Evolutionary conservation across 1,284 basidiomycete species (phyloP).

Genomic region (Violaceomyces palustris): DNA sequence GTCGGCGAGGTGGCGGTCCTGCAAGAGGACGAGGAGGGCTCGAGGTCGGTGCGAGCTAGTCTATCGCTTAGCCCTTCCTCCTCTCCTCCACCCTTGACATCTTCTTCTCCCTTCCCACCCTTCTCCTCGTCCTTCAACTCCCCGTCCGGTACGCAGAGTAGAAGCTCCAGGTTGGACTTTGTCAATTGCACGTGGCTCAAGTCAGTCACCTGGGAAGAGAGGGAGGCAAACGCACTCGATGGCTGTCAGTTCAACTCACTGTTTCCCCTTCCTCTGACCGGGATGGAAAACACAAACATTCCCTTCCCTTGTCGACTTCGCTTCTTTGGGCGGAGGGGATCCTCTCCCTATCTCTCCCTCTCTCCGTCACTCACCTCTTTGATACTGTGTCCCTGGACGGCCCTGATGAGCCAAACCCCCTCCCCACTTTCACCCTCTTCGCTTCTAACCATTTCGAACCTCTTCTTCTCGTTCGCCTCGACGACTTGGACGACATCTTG

Average conservation of each 20-base stretch:
- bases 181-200: slow-evolving; percentile 23
- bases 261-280: too few relatives aligned
- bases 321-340: too few relatives aligned
- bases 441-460: slow-evolving; percentile 47
- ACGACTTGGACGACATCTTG: slow-evolving; percentile 34
- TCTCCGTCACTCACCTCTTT: slow-evolving; percentile 58
- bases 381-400: slow-evolving; percentile 89
- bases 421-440: slow-evolving; percentile 1
- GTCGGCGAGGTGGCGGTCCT: neutral
- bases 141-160: slow-evolving; percentile 1
- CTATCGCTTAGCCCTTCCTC: neutral
- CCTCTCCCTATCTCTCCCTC: too few relatives aligned
- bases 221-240: too few relatives aligned
- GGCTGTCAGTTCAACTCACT: too few relatives aligned
- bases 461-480: slow-evolving; percentile 41
- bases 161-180: slow-evolving; percentile 18
- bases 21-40: neutral
- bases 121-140: neutral
- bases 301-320: too few relatives aligned
- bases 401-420: slow-evolving; percentile 65
- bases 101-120: too few relatives aligned
- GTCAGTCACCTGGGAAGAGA: slow-evolving; percentile 7
- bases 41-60: slow-evolving; percentile 3
- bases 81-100: too few relatives aligned
- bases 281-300: too few relatives aligned